A percentile compares a stretch with the other conserved stretches of the same genome.
Evolutionary conservation across 1,284 basidiomycete genomes (phyloP).

Genomic region (Trichosporon sp.): DNA sequence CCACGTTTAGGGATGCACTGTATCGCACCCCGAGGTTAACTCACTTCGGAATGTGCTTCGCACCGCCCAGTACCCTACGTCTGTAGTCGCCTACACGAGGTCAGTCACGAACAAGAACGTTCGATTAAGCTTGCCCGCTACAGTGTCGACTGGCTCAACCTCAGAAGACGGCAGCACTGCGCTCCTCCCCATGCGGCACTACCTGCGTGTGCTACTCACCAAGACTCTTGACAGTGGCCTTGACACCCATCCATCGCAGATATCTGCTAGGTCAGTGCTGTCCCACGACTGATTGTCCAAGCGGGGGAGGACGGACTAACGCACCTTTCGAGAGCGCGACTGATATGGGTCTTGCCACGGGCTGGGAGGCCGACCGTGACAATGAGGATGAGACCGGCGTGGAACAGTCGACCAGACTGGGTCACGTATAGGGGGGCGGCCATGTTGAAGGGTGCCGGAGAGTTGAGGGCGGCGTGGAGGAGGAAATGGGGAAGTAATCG

Average conservation of each 20-base stretch:
- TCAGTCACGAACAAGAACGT: neutral
- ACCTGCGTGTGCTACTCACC: neutral
- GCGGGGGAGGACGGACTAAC: neutral
- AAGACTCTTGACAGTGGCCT: slow-evolving; percentile 70
- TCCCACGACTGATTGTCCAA: neutral
- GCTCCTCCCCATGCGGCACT: no score
- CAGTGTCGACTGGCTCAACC: neutral
- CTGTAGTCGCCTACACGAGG: slow-evolving; percentile 74
- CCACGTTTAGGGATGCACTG: no score
- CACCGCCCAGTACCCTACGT: slow-evolving; percentile 79
- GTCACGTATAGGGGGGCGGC: slow-evolving; percentile 83
- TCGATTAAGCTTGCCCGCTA: neutral
- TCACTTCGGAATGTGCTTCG: slow-evolving; percentile 66
- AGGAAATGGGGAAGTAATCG: neutral
- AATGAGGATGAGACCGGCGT: slow-evolving; percentile 90
- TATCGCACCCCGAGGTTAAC: slow-evolving; percentile 53
- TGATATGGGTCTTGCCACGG: slow-evolving; percentile 94
- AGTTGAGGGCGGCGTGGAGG: neutral
- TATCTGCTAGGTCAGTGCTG: slow-evolving; percentile 51
- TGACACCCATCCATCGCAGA: slow-evolving; percentile 94
- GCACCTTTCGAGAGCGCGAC: slow-evolving; percentile 77
- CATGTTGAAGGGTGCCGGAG: slow-evolving; percentile 51
- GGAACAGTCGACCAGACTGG: slow-evolving; percentile 66
- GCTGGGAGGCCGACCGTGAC: slow-evolving; percentile 83
- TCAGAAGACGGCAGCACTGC: no score